Evolutionary conservation across 2,329 filamentous ascomycete genomes (phyloP), one percentile per base, ranked within the genome.

Genomic region (Phialemoniopsis sp.): DNA sequence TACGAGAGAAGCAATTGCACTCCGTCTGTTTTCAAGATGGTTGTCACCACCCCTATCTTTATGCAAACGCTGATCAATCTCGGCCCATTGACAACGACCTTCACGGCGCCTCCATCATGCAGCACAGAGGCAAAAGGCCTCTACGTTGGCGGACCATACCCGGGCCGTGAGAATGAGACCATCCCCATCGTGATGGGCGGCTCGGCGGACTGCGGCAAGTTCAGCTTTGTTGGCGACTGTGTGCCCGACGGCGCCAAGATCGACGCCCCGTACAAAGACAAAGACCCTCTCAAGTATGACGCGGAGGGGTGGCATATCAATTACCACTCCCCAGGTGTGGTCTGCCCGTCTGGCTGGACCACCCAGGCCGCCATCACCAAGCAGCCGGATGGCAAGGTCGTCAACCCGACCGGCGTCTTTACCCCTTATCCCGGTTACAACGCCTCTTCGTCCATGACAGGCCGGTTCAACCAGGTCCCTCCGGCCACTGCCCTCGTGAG

Each of bases 81-180:
- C 16, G 54, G 57, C 6, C 56, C 54, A 4, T 39, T 60, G 12
- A 59, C 55, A 19, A 55, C 57, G 3, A 53, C 47, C n/a, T 59
- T 51, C 38, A 54, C 53, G 2, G 44, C 52, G 12, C 51, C 53
- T 0, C 30, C 49, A 0, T 44, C 50, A 13, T 60, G 56, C 35
- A 40, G 35, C 15, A 48, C 50, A 4, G 36, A 31, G 8, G 40
- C 43, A 16, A 1, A 3, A 3, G 14, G 17, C 33, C 2, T 8
- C 13, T 14, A 29, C 21, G 10, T 26, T 10, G 21, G 21, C 21
- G 10, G 6, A 26, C 21, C 21, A 6, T 26, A 6, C 21, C 21
- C 21, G 21, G n/a, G n/a, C n/a, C 21, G 6, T 26, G 6, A 26
- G 21, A 10, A 26, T n/a, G n/a, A n/a, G n/a, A n/a, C n/a, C n/a